Conservation (phyloP, 768 basidiomycete genomes). For the Russula sp. region DNA sequence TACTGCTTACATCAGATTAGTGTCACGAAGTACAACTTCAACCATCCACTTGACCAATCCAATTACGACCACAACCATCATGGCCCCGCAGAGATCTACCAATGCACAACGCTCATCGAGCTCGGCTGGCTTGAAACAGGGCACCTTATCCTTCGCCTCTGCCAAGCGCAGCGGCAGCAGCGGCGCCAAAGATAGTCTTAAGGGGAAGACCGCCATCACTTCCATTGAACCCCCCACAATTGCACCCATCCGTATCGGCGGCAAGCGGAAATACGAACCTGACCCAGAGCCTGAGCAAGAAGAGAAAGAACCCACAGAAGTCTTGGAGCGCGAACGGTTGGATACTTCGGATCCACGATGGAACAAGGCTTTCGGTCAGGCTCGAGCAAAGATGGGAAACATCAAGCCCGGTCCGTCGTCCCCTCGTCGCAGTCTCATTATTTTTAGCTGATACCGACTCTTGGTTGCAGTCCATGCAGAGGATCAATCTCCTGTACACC, state of each 20-base stretch:
- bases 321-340: constrained; percentile 17
- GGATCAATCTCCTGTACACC: constrained; percentile 58
- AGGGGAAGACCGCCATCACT: constrained; percentile 11
- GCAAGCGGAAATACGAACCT: constrained; percentile 24
- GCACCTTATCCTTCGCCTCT: constrained; percentile 27
- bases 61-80: constrained; percentile 6
- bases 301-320: not conserved
- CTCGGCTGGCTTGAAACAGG: constrained; percentile 22
- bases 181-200: constrained; percentile 23
- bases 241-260: constrained; percentile 19
- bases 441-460: not conserved
- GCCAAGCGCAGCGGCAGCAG: constrained; percentile 28
- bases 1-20: constrained; percentile 4
- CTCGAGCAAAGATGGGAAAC: constrained; percentile 30
- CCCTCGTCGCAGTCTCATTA: not conserved
- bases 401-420: constrained; percentile 28
- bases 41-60: not conserved
- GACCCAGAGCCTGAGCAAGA: constrained; percentile 15
- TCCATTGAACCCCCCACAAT: constrained; percentile 5
- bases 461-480: constrained; percentile 57
- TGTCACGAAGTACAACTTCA: not conserved
- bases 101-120: constrained; percentile 11
- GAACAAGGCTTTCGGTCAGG: constrained; percentile 27
- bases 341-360: constrained; percentile 26
- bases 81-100: constrained; percentile 25